A percentile compares a stretch with the other conserved stretches of the same genome.
Evolutionary conservation across 139 green algal species (phyloP).

Genomic region (Chlamydomonas schloesseri): DNA sequence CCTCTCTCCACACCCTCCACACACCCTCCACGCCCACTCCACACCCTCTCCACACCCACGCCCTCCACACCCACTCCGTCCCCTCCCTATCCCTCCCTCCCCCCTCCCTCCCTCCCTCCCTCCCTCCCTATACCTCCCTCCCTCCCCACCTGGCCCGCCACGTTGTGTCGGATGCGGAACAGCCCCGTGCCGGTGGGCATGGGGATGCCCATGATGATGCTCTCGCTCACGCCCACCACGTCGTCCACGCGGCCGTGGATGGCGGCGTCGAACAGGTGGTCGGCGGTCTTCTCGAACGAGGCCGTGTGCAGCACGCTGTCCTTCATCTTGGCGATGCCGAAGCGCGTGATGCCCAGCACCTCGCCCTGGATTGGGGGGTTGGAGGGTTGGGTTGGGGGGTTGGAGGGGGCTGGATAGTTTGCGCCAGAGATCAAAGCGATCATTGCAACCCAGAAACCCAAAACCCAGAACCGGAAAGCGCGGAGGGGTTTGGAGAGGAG

Average conservation of each 20-base stretch:
- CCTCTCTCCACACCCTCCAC: too few relatives aligned
- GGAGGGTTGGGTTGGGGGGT: background rate
- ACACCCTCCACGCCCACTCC: too few relatives aligned
- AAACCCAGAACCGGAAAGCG: too few relatives aligned
- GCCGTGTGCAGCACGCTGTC: conserved; percentile 98
- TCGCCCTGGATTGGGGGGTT: conserved; percentile 84
- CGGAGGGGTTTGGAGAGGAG: background rate
- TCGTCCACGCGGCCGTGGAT: conserved; percentile 82
- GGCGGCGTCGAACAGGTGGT: conserved; percentile 98
- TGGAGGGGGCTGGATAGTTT: too few relatives aligned
- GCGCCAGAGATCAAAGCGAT: too few relatives aligned
- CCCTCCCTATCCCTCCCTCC: too few relatives aligned
- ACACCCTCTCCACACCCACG: too few relatives aligned
- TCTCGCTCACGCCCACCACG: conserved; percentile 91
- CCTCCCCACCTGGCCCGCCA: conserved; percentile 22
- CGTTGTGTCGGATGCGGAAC: conserved; percentile 80
- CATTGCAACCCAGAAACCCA: too few relatives aligned
- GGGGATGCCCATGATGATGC: conserved; percentile 99
- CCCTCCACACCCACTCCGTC: too few relatives aligned
- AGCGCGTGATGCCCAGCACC: conserved; percentile 98
- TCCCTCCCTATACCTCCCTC: too few relatives aligned
- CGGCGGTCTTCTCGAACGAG: conserved; percentile 98
- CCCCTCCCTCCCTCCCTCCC: too few relatives aligned
- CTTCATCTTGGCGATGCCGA: conserved; percentile 99
- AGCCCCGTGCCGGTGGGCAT: conserved; percentile 97